Evolutionary conservation across 2,329 filamentous ascomycete species (phyloP), one percentile per base, ranked within the genome.

Genomic region (Mariannaea sp.): DNA sequence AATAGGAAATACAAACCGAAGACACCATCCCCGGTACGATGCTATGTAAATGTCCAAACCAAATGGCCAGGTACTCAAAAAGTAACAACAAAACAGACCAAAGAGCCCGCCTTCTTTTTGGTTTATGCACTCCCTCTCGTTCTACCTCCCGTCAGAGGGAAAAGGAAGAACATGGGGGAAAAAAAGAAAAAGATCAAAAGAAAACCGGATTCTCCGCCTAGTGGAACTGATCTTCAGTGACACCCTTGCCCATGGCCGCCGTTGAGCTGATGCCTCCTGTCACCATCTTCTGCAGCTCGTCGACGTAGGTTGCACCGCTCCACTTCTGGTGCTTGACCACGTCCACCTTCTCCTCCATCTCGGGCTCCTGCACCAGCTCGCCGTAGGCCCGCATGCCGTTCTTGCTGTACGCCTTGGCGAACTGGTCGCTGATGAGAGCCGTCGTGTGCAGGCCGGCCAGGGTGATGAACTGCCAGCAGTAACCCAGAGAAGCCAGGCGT

Each of bases 391-490:
- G 86, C 93, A 99, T 99, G 52, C 93, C 93, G 55, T 88, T 79
- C 72, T 84, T 79, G 52, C 88, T 81, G 73, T 89, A 99, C 42
- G 90, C 90, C 70, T 85, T 84, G 55, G 91, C 86, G 76, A 99
- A 99, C 59, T 87, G 85, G 76, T 97, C 86, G 68, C 87, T 88
- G 77, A 96, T 95, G 47, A 99, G 84, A 30, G 93, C 94, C 4
- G 91, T 97, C 58, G 91, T 96, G 80, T 99, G 94, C 70, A 99
- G 82, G 64, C 94, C 94, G 5, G 93, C 94, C 40, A 99, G 85
- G n/a, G 94, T 99, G 80, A 99, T 99, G 81, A 99, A 99, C 76
- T 99, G 94, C 94, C 94, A 99, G 84, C 91, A 96, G 84, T 99
- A 99, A 59, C 94, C 94, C 42, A 99, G 84, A 58, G 78, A 69